Percentiles rank a stretch among this genome's conserved stretches.
Evolutionary conservation across 345 rosid genomes (phyloP).

Genomic region (Hibiscus tridactylites): DNA sequence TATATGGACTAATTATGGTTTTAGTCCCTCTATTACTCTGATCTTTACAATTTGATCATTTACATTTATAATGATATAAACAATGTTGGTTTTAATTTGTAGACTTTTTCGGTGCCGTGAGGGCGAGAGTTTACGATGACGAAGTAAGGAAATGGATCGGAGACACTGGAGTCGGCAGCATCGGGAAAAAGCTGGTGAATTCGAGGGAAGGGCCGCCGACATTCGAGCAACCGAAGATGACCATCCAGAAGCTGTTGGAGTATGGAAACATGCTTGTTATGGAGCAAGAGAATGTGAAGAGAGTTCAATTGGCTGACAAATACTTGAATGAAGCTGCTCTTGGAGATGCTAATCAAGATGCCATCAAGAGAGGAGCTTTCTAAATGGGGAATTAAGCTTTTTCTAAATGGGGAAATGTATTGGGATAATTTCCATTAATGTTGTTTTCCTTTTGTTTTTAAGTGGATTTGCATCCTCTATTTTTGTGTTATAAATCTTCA

Average conservation of each 20-base stretch:
- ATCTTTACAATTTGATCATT: too few relatives aligned
- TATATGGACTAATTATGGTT: too few relatives aligned
- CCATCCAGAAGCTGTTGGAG: conserved; percentile 58
- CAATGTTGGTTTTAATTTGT: not conserved
- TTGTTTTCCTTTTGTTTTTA: not conserved
- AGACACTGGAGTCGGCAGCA: conserved; percentile 42
- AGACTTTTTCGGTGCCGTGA: conserved; percentile 93
- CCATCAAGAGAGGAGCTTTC: conserved; percentile 61
- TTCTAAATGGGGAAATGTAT: not conserved
- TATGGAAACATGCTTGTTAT: conserved; percentile 83
- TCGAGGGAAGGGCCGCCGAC: conserved; percentile 74
- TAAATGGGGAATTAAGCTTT: conserved; percentile 10
- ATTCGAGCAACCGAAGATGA: conserved; percentile 76
- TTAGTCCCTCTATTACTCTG: too few relatives aligned
- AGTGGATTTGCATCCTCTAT: conserved; percentile 12
- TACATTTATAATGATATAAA: not conserved
- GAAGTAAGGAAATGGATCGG: conserved; percentile 89
- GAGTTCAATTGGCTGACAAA: conserved; percentile 90
- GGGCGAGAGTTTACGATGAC: conserved; percentile 95
- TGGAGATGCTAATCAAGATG: conserved; percentile 72
- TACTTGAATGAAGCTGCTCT: conserved; percentile 83
- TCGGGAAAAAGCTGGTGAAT: conserved; percentile 90
- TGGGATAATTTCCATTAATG: conserved; percentile 2
- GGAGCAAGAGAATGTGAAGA: conserved; percentile 93
- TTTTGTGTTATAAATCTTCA: conserved; percentile 15